Evolutionary conservation across 78 protist species (phyloP).

Genomic region (Speleostelium caveatum): DNA sequence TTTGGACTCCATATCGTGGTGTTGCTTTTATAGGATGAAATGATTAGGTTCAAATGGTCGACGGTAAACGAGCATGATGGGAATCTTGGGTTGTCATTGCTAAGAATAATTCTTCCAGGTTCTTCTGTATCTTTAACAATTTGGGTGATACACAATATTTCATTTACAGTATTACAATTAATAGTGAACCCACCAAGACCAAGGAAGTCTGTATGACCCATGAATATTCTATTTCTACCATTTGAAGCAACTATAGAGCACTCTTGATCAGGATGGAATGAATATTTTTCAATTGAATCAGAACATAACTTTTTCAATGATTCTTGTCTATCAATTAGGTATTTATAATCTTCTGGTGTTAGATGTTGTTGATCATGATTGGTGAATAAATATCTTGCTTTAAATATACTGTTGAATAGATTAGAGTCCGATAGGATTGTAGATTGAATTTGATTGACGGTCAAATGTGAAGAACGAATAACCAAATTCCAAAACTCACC

Average conservation of each 20-base stretch:
- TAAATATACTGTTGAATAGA: not conserved
- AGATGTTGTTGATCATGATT: not conserved
- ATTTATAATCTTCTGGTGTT: not conserved
- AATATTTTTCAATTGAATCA: not conserved
- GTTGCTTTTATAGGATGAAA: not conserved
- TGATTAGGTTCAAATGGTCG: not conserved
- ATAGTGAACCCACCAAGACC: conserved; percentile 77
- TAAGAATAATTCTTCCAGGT: not conserved
- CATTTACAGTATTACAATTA: conserved; percentile 41
- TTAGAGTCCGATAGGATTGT: not conserved
- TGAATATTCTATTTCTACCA: conserved; percentile 75
- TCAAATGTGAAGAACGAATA: not conserved
- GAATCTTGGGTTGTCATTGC: not conserved
- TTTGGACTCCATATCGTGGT: conserved; percentile 28
- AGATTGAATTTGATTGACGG: not conserved
- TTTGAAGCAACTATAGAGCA: conserved; percentile 10
- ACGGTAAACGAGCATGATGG: not conserved
- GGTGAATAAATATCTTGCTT: not conserved
- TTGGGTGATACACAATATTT: conserved; percentile 34
- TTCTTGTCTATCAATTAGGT: conserved; percentile 6
- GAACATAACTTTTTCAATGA: not conserved
- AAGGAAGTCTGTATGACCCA: conserved; percentile 71
- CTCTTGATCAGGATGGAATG: not conserved
- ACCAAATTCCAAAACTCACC: conserved; percentile 4
- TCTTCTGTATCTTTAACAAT: not conserved